Base-by-base conservation (phyloP, 1,139 yeast genomes). In the Geotrichum bryndzae region DNA sequence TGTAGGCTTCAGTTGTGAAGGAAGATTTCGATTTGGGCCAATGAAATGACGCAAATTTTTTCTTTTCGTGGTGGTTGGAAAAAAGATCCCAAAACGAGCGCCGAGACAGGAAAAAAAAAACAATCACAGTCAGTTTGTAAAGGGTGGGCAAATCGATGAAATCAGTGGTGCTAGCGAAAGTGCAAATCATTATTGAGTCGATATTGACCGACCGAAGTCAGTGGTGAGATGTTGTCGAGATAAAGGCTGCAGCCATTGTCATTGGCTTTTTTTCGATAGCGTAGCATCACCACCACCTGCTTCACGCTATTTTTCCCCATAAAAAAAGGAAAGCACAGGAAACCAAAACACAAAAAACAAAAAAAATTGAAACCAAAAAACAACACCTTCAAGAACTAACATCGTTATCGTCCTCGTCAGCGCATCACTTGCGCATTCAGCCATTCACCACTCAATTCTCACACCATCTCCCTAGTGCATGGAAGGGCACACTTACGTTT, bases 401-500 rank as follows among this genome's bases (percentile, higher is more conserved):
- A 41, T 41, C 41, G 41, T 35, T 35, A 13, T 35, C 46, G 22
- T 41, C 18, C 1, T 35, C 46, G 22, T 41, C 18, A 6, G 46
- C 46, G 31, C 31, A 27, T 27, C 31, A 1, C 31, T 13, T 3
- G n/a, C 46, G 46, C 22, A 5, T 2, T 41, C n/a, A 6, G 18
- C 46, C 46, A 41, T 2, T 41, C 46, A 6, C 22, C 22, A 5
- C n/a, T 41, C 46, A 41, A 41, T 41, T 41, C 46, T 11, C 46
- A 41, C 6, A 41, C 18, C 46, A 41, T 41, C 46, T 41, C 22
- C 46, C 46, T 41, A 3, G 46, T 15, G 2, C 46, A 41, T 41
- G 6, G 18, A 15, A 3, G n/a, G 22, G 15, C n/a, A 41, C 46
- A 66, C 72, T 56, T 64, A 70, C 73, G 64, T 70, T 70, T 53